Conservation (phyloP, 2,329 filamentous ascomycete species). For the Dactylellina sp. region DNA sequence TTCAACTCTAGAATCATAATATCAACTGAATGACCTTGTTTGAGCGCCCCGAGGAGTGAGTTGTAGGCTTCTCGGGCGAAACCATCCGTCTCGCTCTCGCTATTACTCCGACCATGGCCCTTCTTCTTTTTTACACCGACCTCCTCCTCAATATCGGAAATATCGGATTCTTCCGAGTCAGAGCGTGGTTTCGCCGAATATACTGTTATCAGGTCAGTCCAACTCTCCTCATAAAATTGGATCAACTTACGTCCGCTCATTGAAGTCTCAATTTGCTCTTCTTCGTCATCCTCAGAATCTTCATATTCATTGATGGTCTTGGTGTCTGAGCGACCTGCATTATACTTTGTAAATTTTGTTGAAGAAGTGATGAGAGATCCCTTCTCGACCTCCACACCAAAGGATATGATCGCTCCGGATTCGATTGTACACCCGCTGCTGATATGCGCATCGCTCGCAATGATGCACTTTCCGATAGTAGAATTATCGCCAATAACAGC, state of each 20-base stretch:
- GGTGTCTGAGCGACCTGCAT: conserved; percentile 61
- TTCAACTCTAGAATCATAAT: conserved; percentile 79
- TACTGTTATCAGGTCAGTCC: conserved; percentile 8
- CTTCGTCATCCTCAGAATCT: conserved; percentile 70
- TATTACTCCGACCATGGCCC: conserved; percentile 15
- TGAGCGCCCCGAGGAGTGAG: conserved; percentile 59
- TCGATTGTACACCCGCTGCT: conserved; percentile 78
- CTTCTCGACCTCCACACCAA: conserved; percentile 78
- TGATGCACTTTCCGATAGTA: conserved; percentile 76
- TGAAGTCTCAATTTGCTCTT: conserved; percentile 26
- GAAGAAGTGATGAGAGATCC: conserved; percentile 65
- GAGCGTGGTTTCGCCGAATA: neutral
- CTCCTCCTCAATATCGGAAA: conserved; percentile 32
- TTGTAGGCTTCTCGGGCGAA: conserved; percentile 57
- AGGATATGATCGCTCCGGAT: conserved; percentile 81
- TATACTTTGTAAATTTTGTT: conserved; percentile 64
- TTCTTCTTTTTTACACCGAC: conserved; percentile 12
- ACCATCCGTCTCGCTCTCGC: conserved; percentile 37
- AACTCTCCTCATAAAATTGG: too few relatives aligned
- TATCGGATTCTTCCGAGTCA: conserved; percentile 31
- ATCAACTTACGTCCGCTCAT: conserved; percentile 35
- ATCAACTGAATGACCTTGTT: conserved; percentile 59
- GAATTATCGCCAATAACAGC: conserved; percentile 80
- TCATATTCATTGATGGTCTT: conserved; percentile 66
- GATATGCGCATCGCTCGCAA: conserved; percentile 78